These are phyloP conservation scores for Clavariopsis aquatica DNA, from an alignment of 495 filamentous ascomycete species.

Conservation along the genomic window DNA sequence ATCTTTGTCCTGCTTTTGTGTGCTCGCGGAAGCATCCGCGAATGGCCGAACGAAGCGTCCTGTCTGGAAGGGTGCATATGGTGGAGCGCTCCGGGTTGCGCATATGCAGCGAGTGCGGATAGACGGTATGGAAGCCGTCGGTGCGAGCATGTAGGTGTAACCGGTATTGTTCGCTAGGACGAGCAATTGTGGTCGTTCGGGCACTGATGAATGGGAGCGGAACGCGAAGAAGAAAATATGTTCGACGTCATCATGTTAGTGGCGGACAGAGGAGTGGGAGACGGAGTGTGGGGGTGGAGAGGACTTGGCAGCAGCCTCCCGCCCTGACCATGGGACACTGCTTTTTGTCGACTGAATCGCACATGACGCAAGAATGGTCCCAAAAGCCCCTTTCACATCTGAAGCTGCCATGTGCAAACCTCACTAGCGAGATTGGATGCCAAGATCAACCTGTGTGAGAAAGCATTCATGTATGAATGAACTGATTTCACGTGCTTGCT, in stretches of 20 bases:
- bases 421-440: too few relatives aligned
- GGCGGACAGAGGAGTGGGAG: neutral
- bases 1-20: slow-evolving; percentile 13
- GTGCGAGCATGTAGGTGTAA: slow-evolving; percentile 26
- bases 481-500: too few relatives aligned
- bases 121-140: slow-evolving; percentile 7
- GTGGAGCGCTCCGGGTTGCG: slow-evolving; percentile 11
- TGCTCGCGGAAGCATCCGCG: slow-evolving; percentile 18
- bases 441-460: too few relatives aligned
- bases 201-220: neutral
- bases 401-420: too few relatives aligned
- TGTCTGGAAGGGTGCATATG: slow-evolving; percentile 3
- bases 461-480: too few relatives aligned
- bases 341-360: too few relatives aligned
- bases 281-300: too few relatives aligned
- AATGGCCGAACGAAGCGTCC: slow-evolving; percentile 5
- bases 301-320: neutral
- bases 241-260: neutral
- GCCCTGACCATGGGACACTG: too few relatives aligned
- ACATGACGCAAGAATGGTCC: too few relatives aligned
- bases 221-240: neutral
- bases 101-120: slow-evolving; percentile 42
- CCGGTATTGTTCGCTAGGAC: neutral
- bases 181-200: neutral
- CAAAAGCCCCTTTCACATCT: too few relatives aligned